phyloP scores from a whole-genome alignment of 2,329 filamentous ascomycete genomes.

The Madurella mycetomatis region DNA sequence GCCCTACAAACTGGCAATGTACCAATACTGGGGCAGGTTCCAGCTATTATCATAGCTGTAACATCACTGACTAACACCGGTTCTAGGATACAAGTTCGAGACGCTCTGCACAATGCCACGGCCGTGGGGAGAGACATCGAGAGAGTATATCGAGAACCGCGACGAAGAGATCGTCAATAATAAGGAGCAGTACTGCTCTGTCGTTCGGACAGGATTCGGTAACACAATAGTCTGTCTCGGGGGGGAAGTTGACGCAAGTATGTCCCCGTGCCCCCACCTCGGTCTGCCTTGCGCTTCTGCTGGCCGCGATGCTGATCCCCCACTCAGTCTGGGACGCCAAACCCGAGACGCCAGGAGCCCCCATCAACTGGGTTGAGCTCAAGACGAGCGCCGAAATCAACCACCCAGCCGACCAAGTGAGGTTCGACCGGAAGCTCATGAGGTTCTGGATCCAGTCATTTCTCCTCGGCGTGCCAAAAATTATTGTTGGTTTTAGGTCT shows the following conservation, averaged over 20 bases:
- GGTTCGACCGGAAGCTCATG: constrained; percentile 84
- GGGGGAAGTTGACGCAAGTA: constrained; percentile 89
- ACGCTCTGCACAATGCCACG: constrained; percentile 71
- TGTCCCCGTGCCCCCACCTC: constrained; percentile 26
- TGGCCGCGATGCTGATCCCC: constrained; percentile 5
- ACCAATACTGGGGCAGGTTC: constrained; percentile 72
- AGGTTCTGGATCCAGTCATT: constrained; percentile 98
- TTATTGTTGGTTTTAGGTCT: constrained; percentile 84
- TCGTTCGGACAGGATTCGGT: constrained; percentile 85
- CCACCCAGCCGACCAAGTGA: constrained; percentile 62
- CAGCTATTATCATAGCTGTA: not conserved
- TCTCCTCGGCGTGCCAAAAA: constrained; percentile 83
- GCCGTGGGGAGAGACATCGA: constrained; percentile 67
- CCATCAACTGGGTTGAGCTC: constrained; percentile 88
- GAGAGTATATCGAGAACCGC: constrained; percentile 74
- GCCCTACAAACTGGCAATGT: constrained; percentile 70
- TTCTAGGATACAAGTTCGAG: constrained; percentile 90
- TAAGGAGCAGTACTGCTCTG: constrained; percentile 89
- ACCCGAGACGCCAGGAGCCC: constrained; percentile 57
- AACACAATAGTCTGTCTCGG: constrained; percentile 71
- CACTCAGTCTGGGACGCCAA: constrained; percentile 75
- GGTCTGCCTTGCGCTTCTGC: not conserved
- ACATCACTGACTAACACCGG: constrained; percentile 6
- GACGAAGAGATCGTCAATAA: constrained; percentile 74
- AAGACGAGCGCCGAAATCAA: constrained; percentile 79